phyloP scores from a whole-genome alignment of 164 flowering plant species.

The Nymphaea thermarum region DNA sequence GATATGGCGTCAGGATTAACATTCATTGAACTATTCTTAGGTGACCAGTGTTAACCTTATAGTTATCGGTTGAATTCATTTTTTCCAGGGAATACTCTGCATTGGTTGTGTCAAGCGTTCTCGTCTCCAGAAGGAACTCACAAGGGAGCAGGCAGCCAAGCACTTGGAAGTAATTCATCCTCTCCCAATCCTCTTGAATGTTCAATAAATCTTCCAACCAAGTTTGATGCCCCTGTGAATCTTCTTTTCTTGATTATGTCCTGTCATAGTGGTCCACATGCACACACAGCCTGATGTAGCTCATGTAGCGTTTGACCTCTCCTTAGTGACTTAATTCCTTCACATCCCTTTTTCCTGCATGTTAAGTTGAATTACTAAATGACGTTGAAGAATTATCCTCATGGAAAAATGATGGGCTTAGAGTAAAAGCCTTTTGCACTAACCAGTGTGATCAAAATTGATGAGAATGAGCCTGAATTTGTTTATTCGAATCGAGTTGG shows the following conservation, averaged over 20 bases:
- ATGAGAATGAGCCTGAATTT: background rate
- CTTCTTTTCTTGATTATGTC: background rate
- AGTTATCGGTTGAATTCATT: background rate
- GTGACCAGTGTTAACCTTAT: background rate
- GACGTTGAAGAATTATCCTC: background rate
- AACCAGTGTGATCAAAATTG: background rate
- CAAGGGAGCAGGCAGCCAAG: slow-evolving; percentile 68
- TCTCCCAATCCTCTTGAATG: background rate
- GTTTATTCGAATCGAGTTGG: background rate
- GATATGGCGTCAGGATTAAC: slow-evolving; percentile 2
- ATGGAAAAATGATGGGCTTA: background rate
- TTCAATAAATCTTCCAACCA: background rate
- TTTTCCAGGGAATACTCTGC: slow-evolving; percentile 60
- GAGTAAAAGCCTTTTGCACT: background rate
- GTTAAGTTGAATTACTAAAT: background rate
- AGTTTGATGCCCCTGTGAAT: background rate
- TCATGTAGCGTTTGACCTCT: background rate
- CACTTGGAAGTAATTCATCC: slow-evolving; percentile 57
- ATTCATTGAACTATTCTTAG: background rate
- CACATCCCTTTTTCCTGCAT: background rate
- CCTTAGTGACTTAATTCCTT: background rate
- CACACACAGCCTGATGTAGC: background rate
- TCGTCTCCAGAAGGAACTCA: slow-evolving; percentile 52
- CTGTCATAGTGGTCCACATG: background rate
- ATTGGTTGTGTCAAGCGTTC: slow-evolving; percentile 80